These are phyloP conservation scores for Gynochthodes officinalis DNA, from an alignment of 257 asterid genomes.

Conservation along the genomic window DNA sequence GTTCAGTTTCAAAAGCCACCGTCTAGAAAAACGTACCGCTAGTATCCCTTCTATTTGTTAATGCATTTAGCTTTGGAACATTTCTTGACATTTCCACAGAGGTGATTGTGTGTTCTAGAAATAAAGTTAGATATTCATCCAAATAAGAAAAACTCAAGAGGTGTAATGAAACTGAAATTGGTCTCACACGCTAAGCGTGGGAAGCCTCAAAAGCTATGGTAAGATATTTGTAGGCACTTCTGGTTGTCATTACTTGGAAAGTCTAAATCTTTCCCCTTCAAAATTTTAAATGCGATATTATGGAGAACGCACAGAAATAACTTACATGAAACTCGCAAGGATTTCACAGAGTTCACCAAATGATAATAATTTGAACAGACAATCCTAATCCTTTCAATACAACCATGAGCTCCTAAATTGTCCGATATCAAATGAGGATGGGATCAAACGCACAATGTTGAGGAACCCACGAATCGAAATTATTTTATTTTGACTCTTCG, in stretches of 20 bases:
- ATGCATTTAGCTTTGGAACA: background rate
- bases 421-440: background rate
- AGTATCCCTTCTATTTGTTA: background rate
- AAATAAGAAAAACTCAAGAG: background rate
- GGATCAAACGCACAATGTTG: background rate
- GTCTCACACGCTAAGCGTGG: background rate
- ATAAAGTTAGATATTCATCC: background rate
- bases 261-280: no score
- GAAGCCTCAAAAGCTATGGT: background rate
- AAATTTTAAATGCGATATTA: no score
- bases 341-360: background rate
- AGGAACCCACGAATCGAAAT: no score
- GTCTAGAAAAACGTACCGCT: background rate
- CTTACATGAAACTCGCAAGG: background rate
- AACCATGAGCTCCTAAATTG: background rate
- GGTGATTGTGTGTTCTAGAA: background rate
- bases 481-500: background rate
- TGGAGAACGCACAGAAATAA: no score
- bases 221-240: no score
- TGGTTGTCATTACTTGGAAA: no score
- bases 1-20: background rate
- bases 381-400: no score
- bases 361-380: no score
- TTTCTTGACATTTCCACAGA: background rate
- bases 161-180: background rate